Percentiles rank a stretch among this genome's conserved stretches.
These are phyloP conservation scores for Lyophyllum decastes DNA, from an alignment of 768 basidiomycete genomes.

Conservation along the genomic window DNA sequence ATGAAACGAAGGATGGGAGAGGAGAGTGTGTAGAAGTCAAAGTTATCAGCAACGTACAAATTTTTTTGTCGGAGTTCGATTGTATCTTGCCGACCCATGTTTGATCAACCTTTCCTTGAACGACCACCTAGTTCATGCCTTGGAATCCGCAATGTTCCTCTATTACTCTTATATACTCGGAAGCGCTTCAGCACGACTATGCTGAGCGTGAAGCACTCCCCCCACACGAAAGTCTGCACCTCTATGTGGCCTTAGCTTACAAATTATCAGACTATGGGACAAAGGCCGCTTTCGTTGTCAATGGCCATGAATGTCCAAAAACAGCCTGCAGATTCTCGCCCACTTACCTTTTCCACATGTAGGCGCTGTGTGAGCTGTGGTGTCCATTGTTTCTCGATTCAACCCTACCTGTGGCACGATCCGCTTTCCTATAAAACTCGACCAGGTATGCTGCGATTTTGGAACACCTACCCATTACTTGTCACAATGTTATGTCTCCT, in stretches of 20 bases:
- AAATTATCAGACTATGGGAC: neutral
- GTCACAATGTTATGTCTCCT: constrained; percentile 4
- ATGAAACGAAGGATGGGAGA: constrained; percentile 22
- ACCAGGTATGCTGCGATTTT: neutral
- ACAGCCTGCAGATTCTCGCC: neutral
- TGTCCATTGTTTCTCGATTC: neutral
- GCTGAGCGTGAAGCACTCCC: too few species aligned
- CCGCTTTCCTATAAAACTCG: neutral
- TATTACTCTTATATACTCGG: neutral
- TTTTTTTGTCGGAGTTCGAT: constrained; percentile 66
- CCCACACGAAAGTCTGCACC: too few species aligned
- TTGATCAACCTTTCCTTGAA: neutral
- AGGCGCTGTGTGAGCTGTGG: neutral
- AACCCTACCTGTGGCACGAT: neutral
- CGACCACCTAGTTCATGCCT: neutral
- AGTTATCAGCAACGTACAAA: constrained; percentile 31
- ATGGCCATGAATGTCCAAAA: neutral
- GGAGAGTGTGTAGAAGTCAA: constrained; percentile 25
- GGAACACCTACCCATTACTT: too few species aligned
- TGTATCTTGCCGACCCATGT: constrained; percentile 12
- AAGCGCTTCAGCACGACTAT: too few species aligned
- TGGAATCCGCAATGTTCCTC: neutral
- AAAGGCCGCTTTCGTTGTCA: neutral
- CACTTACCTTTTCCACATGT: neutral
- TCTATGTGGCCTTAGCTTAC: neutral